These are phyloP conservation scores for Penicillium sp. DNA, from an alignment of 2,329 filamentous ascomycete genomes.

Conservation along the genomic window DNA sequence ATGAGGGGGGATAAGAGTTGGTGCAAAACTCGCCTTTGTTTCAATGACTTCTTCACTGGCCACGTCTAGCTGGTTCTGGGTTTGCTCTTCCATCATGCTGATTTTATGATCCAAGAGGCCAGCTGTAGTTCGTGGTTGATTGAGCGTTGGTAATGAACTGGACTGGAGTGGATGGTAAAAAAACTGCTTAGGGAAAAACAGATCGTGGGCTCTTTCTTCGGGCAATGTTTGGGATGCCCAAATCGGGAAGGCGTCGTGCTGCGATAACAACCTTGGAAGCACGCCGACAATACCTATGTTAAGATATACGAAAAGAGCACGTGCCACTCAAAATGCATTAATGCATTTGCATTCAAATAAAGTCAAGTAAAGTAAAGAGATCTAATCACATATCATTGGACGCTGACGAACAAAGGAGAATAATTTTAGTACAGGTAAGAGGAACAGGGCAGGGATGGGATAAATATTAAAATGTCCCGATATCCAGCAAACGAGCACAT, in stretches of 20 bases:
- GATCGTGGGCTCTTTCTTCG: neutral
- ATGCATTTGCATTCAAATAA: constrained; percentile 6
- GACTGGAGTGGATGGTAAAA: neutral
- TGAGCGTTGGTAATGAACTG: neutral
- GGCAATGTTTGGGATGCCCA: neutral
- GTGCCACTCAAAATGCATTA: neutral
- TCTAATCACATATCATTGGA: constrained; percentile 14
- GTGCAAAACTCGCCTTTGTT: constrained; percentile 1
- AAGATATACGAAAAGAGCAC: too few species aligned
- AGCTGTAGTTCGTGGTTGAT: neutral
- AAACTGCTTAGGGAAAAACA: too few species aligned
- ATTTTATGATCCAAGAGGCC: neutral
- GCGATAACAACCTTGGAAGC: neutral
- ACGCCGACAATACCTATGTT: neutral
- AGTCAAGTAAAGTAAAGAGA: constrained; percentile 4
- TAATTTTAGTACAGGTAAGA: constrained; percentile 17
- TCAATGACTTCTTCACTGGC: neutral
- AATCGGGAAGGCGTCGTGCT: neutral
- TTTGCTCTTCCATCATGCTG: neutral
- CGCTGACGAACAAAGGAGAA: constrained; percentile 15
- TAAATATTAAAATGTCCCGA: neutral
- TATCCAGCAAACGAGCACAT: constrained; percentile 8
- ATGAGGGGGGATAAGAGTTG: neutral
- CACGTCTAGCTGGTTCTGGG: neutral
- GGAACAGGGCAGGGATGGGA: constrained; percentile 9